Evolutionary conservation across 2,329 filamentous ascomycete genomes (phyloP), one percentile per base, ranked within the genome.

Genomic region (Penicillium sp.): DNA sequence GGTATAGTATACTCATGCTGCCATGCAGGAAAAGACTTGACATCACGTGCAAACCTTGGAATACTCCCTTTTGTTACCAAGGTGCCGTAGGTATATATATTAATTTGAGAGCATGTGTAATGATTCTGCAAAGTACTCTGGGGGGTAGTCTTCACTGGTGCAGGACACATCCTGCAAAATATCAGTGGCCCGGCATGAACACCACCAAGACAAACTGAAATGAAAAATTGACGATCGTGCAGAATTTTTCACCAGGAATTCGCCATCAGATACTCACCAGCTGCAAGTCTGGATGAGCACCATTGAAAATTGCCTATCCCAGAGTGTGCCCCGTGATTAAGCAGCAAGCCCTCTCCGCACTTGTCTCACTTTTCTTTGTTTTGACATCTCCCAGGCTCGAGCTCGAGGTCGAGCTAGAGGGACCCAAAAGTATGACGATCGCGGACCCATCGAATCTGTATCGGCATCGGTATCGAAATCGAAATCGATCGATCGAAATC

Each of bases 401-500:
- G 10, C 28, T 29, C 16, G 6, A 43, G 14, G 23, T 52, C 24
- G 13, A 6, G 23, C 37, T 37, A 10, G 37, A 39, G 28, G 39
- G 23, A 14, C n/a, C n/a, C 43, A 49, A 52, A 55, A 46, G 42
- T 46, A 55, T 48, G 56, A 33, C 48, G 52, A 58, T 59, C 56
- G 45, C 23, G 43, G 56, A 31, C 47, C 53, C 48, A 59, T 60
- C 40, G n/a, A 26, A 34, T 23, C 24, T 19, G 37, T 5, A 46
- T 52, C 36, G 36, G 14, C 36, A 58, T 51, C 56, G 37, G 37
- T 10, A 42, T 42, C 21, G 19, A 19, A 14, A 50, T 52, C 51
- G 37, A 21, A 49, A 58, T 61, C 61, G 60, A 64, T 64, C 60
- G 61, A 64, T 64, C 58, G 45, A 19, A 47, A 28, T 40, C 36